Evolutionary conservation across 306 rosid genomes (phyloP), one percentile per base, ranked within the genome.

Genomic region (Sesbania bispinosa): DNA sequence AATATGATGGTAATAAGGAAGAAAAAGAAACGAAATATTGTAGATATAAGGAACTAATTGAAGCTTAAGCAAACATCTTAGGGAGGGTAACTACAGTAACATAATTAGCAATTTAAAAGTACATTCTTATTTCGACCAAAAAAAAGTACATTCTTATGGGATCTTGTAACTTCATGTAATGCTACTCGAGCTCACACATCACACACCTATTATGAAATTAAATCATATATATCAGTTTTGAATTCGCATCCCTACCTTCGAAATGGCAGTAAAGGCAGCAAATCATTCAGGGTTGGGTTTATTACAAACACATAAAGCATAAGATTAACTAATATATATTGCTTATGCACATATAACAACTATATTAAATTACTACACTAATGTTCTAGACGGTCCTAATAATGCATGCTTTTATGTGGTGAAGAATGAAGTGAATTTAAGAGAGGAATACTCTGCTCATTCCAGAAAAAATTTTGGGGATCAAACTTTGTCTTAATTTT

Each of bases 381-480:
- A 19, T 15, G 23, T 61, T 69, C 47, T 27, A 60, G 21, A 10
- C 9, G 45, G n/a, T 76, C 51, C 52, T 20, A 67, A 43, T 32
- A 42, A 10, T 66, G 7, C 67, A 53, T 45, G 29, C 21, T 42
- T 59, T n/a, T 29, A 27, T 9, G 36, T 11, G n/a, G n/a, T n/a
- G 15, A 48, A 6, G 62, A 38, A 63, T 10, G 66, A 20, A 20
- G 0, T 3, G 23, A 7, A 6, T 39, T 52, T 35, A 73, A 47
- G 45, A 58, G 42, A 57, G 85, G 81, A 71, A 81, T 81, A 23
- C 84, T 80, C 70, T 70, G 84, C 39, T 80, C 84, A 76, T 71
- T 62, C 51, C 75, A 69, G 74, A 81, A 81, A 67, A 76, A 65
- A 6, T 76, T 71, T 1, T 71, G 55, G 0, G 85, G 85, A 77